Base-by-base conservation (phyloP, 208 protist genomes). In the Crithidia bombi region DNA sequence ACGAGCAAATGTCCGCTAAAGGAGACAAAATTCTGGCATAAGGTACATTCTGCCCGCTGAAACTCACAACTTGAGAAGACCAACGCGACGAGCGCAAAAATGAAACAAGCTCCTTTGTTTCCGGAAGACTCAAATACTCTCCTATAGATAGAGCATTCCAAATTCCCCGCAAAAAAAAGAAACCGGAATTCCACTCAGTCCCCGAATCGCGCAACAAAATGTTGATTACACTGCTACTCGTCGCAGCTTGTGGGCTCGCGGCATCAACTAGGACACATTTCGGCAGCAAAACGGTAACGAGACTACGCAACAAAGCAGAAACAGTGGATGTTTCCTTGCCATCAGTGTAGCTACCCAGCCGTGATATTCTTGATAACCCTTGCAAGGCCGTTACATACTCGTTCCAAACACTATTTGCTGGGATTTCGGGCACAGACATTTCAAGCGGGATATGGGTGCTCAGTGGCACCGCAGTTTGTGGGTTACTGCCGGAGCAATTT, bases 71-170 rank as follows among this genome's bases (percentile, higher is more conserved):
- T 39, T 81, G 75, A 17, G 73, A 47, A 12, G 85, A 58, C 89
- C 89, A 94, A 4, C 70, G 23, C 9, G 89, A 94, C 6, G 35
- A 79, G 23, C 76, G 74, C n/a, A 94, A 39, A 63, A 73, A 87
- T 17, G 70, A 54, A 26, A 44, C 25, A 12, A 94, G 64, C 25
- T 78, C 66, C 21, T 63, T 85, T 36, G 55, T 46, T 50, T 87
- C 80, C 5, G 81, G 52, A 14, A 82, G 69, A 33, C 39, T 50
- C 33, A 87, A 58, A 57, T 73, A 75, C 39, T 91, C 76, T 1
- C 75, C 69, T n/a, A 83, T 44, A 39, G 90, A n/a, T 49, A 94
- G 47, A 23, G 78, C 82, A 33, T 79, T 84, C 87, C 87, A 93
- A 32, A 93, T 28, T 10, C 61, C 68, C 23, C 72, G n/a, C 11